These are phyloP conservation scores for Oryza punctata DNA, from an alignment of 176 grass and related monocot genomes.

Conservation along the genomic window DNA sequence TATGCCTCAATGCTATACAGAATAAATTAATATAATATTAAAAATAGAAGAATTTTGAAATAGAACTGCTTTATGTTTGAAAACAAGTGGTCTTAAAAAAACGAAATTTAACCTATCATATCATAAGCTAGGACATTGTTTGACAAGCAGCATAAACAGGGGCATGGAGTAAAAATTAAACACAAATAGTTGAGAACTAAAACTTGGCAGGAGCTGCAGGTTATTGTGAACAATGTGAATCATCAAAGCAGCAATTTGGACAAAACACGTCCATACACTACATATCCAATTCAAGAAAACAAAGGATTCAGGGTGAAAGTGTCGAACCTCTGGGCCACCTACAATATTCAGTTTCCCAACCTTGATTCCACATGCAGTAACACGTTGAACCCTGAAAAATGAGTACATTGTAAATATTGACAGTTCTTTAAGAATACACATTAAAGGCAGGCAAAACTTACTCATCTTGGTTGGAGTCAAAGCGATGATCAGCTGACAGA, in stretches of 20 bases:
- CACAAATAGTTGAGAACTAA: background rate
- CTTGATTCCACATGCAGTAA: slow-evolving; percentile 78
- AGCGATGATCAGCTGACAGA: slow-evolving; percentile 85
- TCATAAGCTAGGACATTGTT: background rate
- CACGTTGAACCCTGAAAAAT: slow-evolving; percentile 68
- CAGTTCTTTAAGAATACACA: slow-evolving; percentile 14
- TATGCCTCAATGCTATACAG: slow-evolving; percentile 2
- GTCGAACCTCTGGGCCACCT: slow-evolving; percentile 84
- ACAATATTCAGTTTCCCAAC: slow-evolving; percentile 86
- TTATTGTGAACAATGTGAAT: background rate
- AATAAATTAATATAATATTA: background rate
- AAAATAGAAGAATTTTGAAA: background rate
- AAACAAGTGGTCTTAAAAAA: background rate
- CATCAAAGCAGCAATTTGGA: background rate
- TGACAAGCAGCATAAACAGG: background rate
- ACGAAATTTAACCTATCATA: background rate
- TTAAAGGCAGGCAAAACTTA: slow-evolving; percentile 35
- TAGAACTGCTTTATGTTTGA: background rate
- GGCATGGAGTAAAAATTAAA: background rate
- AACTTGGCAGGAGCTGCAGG: background rate
- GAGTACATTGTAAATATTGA: slow-evolving; percentile 26
- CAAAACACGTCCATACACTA: background rate
- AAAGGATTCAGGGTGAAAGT: slow-evolving; percentile 13
- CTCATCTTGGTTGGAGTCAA: slow-evolving; percentile 86
- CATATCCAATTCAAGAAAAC: slow-evolving; percentile 8